phyloP scores from a whole-genome alignment of 1,284 basidiomycete genomes.

The Caloboletus firmus region DNA sequence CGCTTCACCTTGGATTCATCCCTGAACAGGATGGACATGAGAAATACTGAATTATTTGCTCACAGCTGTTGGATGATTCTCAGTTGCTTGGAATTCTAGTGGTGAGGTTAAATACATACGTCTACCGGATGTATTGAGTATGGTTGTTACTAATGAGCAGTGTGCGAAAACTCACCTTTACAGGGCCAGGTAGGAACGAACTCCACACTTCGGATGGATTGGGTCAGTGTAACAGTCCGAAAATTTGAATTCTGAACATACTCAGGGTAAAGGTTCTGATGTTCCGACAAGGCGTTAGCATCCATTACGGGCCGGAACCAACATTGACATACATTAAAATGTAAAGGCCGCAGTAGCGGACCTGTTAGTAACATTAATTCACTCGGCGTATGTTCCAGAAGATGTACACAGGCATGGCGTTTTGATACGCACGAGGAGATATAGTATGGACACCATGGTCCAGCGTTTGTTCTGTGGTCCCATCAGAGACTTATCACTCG shows the following conservation, averaged over 20 bases:
- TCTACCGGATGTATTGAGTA: background rate
- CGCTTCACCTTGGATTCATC: background rate
- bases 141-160: background rate
- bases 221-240: background rate
- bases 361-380: background rate
- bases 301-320: background rate
- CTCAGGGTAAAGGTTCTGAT: background rate
- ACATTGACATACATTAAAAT: constrained; percentile 2
- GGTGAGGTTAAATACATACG: background rate
- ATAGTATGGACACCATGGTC: constrained; percentile 9
- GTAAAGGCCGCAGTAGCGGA: constrained; percentile 14
- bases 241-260: background rate
- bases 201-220: background rate
- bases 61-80: constrained; percentile 6
- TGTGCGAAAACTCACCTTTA: background rate
- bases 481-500: background rate
- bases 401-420: background rate
- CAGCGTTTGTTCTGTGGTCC: constrained; percentile 11
- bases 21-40: background rate
- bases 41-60: background rate
- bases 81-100: background rate
- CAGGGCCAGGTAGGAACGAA: constrained; percentile 8
- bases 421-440: constrained; percentile 7
- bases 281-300: background rate
- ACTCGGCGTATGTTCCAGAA: background rate